Conservation (phyloP, 2,329 filamentous ascomycete species). For the Cylindrodendrum hubeiense region DNA sequence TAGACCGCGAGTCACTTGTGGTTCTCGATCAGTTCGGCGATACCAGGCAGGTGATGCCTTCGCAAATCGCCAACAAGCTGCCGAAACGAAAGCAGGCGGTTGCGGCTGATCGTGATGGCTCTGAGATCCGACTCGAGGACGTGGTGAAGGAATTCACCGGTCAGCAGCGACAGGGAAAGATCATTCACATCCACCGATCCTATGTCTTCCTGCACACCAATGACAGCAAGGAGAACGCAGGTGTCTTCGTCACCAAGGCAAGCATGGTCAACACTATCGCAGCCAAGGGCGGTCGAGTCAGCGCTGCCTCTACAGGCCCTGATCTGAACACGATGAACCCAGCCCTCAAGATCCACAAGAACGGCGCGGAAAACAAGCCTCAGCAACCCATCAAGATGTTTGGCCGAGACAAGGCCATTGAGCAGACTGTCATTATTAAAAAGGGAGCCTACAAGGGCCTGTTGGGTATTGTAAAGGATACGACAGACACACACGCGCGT, state of each 20-base stretch:
- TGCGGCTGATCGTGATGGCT: constrained; percentile 91
- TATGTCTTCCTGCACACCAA: constrained; percentile 92
- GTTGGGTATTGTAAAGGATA: constrained; percentile 94
- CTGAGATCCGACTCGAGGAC: constrained; percentile 92
- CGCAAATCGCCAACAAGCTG: constrained; percentile 91
- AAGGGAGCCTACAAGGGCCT: constrained; percentile 93
- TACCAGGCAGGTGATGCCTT: constrained; percentile 84
- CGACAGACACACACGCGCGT: constrained; percentile 85
- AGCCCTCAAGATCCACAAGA: constrained; percentile 79
- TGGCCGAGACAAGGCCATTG: constrained; percentile 85
- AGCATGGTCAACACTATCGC: constrained; percentile 90
- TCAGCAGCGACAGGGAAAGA: constrained; percentile 86
- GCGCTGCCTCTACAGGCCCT: constrained; percentile 70
- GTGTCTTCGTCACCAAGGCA: constrained; percentile 89
- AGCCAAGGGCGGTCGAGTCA: constrained; percentile 90
- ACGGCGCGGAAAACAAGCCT: constrained; percentile 62
- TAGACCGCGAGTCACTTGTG: constrained; percentile 91
- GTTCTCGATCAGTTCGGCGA: constrained; percentile 93
- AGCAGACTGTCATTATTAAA: constrained; percentile 90
- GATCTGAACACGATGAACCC: constrained; percentile 95
- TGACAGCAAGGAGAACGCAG: constrained; percentile 84
- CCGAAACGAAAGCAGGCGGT: constrained; percentile 86
- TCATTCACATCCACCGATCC: constrained; percentile 94
- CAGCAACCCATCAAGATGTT: constrained; percentile 79
- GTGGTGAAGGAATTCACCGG: constrained; percentile 92